Evolutionary conservation across 164 flowering plant genomes (phyloP), one percentile per base, ranked within the genome.

Genomic region (Dillenia suffruticosa): DNA sequence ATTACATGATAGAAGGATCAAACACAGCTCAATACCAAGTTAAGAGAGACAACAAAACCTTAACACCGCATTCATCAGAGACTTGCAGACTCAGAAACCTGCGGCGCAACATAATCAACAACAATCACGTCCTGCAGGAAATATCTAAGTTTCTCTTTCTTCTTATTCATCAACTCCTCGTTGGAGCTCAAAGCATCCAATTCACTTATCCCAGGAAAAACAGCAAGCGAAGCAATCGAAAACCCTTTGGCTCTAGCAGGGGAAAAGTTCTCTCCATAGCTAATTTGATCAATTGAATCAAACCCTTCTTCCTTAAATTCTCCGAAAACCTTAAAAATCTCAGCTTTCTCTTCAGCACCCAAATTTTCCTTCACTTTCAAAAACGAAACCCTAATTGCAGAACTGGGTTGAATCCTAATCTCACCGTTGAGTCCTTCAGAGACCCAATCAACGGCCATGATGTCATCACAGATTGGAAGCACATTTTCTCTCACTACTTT

Each of bases 361-460:
- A 67, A 48, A 44, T 64, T 72, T 24, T 83, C 88, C 65, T 80
- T 86, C 65, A 81, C 48, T 68, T 86, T 88, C 72, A 88, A 46
- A 11, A 88, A 65, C 12, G 72, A 72, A 10, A 88, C 8, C 44
- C 82, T 61, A 57, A 84, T 10, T 0, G 85, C 88, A 2, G 84
- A 73, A 0, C 84, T 80, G 0, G 88, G 65, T 15, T 47, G 19
- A 2, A 70, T 72, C 5, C 10, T 58, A 15, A 65, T 10, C 5
- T 74, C 54, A 0, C 51, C 72, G 3, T 22, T 59, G 9, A 61
- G 44, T 43, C 59, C 71, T 19, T 71, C 71, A 16, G 80, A 71
- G 24, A 81, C 66, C 92, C 96, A 89, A 62, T 89, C 96, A 52
- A 88, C 77, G 54, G 90, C 90, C 82, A 89, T 74, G 66, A 82